These are phyloP conservation scores for Hypoxylon rickii DNA, from an alignment of 495 filamentous ascomycete genomes.

Conservation along the genomic window DNA sequence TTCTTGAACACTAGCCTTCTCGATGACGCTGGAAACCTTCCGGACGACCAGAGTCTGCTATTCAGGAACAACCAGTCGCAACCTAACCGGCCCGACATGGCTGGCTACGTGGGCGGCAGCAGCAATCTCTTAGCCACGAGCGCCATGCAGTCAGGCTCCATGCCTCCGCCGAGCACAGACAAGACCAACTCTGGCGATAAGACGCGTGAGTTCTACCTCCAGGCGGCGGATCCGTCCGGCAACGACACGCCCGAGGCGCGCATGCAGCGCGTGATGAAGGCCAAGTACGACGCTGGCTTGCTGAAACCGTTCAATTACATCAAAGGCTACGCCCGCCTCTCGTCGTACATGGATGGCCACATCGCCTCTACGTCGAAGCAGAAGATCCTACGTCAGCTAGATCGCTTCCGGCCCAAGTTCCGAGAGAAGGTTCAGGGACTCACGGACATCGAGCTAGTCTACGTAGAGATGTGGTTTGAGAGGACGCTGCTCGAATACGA, in stretches of 20 bases:
- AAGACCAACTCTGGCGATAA: conserved; percentile 73
- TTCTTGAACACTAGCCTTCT: conserved; percentile 88
- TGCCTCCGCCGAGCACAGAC: conserved; percentile 53
- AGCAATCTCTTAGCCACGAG: conserved; percentile 47
- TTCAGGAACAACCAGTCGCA: conserved; percentile 42
- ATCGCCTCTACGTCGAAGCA: conserved; percentile 77
- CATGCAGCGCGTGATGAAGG: conserved; percentile 91
- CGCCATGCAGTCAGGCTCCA: conserved; percentile 43
- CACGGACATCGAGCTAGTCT: conserved; percentile 88
- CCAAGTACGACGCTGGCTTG: conserved; percentile 93
- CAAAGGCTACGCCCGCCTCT: conserved; percentile 87
- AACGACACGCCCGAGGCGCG: conserved; percentile 90
- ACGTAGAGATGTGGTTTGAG: conserved; percentile 99
- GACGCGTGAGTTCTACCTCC: conserved; percentile 93
- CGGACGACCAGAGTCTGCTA: conserved; percentile 58
- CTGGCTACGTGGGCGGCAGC: conserved; percentile 41
- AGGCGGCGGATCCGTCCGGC: conserved; percentile 91
- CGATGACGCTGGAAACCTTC: conserved; percentile 72
- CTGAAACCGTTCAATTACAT: conserved; percentile 98
- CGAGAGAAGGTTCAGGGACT: conserved; percentile 89
- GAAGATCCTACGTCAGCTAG: conserved; percentile 87
- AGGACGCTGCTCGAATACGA: conserved; percentile 94
- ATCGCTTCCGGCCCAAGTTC: conserved; percentile 93
- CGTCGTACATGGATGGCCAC: conserved; percentile 87
- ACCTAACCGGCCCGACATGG: conserved; percentile 39